Conservation (phyloP, 1,284 basidiomycete genomes). For the Waitea zeae region DNA sequence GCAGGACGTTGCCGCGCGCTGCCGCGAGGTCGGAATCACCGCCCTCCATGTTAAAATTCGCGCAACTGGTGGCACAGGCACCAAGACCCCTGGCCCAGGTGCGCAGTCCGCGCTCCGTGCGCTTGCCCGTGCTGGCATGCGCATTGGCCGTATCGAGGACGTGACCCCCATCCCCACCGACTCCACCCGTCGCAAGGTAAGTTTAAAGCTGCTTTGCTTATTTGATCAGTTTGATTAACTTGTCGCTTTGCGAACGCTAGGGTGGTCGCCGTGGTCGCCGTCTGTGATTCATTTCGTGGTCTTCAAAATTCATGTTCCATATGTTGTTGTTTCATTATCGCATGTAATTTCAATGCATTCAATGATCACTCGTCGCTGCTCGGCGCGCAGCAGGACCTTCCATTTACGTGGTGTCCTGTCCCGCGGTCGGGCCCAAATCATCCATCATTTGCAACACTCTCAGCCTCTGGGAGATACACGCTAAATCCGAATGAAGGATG, state of each 20-base stretch:
- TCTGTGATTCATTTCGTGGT: constrained; percentile 63
- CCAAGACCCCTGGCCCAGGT: constrained; percentile 97
- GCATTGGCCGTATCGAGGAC: constrained; percentile 94
- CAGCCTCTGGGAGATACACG: no score
- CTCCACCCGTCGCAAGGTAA: constrained; percentile 88
- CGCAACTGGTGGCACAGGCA: constrained; percentile 96
- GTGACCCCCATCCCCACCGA: constrained; percentile 97
- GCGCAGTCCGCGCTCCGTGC: constrained; percentile 97
- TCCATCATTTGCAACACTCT: not conserved
- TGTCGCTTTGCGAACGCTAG: constrained; percentile 20
- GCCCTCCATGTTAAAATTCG: constrained; percentile 97
- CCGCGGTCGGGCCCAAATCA: constrained; percentile 47
- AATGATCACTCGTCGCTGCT: constrained; percentile 47
- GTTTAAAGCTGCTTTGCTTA: constrained; percentile 9
- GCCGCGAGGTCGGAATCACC: constrained; percentile 97
- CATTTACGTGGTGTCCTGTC: constrained; percentile 35
- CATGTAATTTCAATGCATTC: constrained; percentile 22
- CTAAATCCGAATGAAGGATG: no score
- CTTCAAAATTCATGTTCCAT: constrained; percentile 7
- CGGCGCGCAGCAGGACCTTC: constrained; percentile 73
- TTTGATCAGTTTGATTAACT: constrained; percentile 1
- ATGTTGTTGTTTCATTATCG: constrained; percentile 9
- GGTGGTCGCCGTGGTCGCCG: constrained; percentile 99
- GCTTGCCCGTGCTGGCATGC: constrained; percentile 96
- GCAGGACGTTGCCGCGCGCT: constrained; percentile 90